phyloP scores from a whole-genome alignment of 768 basidiomycete genomes.

The Fibroporia radiculosa region DNA sequence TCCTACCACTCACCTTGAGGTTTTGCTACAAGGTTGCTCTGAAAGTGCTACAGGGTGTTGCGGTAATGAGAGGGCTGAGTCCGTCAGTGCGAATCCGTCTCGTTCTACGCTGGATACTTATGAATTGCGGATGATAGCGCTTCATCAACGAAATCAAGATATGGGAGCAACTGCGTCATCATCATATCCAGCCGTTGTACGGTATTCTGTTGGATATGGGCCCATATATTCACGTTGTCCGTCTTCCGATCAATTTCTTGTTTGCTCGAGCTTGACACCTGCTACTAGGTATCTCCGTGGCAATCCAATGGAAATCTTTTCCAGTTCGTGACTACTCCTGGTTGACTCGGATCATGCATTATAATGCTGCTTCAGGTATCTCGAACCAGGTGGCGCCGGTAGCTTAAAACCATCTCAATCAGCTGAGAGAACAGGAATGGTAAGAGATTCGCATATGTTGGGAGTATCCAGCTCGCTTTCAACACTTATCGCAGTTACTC shows the following conservation, averaged over 20 bases:
- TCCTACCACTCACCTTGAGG: no score
- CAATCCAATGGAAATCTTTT: constrained; percentile 50
- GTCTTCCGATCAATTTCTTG: no score
- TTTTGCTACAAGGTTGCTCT: constrained; percentile 56
- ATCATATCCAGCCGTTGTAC: constrained; percentile 46
- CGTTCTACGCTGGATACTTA: no score
- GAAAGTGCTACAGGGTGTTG: constrained; percentile 43
- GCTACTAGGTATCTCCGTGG: constrained; percentile 47
- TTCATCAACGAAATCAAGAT: constrained; percentile 49
- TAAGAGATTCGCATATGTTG: no score
- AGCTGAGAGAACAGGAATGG: no score
- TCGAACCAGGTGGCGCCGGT: no score
- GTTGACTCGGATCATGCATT: no score
- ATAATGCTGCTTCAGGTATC: no score
- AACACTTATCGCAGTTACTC: constrained; percentile 39
- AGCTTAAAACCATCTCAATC: no score
- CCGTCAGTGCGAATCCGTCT: no score
- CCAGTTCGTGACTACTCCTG: constrained; percentile 46
- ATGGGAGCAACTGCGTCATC: constrained; percentile 44
- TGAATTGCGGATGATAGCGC: constrained; percentile 32
- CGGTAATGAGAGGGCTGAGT: constrained; percentile 34
- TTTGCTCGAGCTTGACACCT: not conserved
- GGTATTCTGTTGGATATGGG: constrained; percentile 50
- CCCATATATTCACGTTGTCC: constrained; percentile 41
- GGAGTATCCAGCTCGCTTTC: no score